These are phyloP conservation scores for Ustilago cynodontis DNA, from an alignment of 1,284 basidiomycete species.

Conservation along the genomic window DNA sequence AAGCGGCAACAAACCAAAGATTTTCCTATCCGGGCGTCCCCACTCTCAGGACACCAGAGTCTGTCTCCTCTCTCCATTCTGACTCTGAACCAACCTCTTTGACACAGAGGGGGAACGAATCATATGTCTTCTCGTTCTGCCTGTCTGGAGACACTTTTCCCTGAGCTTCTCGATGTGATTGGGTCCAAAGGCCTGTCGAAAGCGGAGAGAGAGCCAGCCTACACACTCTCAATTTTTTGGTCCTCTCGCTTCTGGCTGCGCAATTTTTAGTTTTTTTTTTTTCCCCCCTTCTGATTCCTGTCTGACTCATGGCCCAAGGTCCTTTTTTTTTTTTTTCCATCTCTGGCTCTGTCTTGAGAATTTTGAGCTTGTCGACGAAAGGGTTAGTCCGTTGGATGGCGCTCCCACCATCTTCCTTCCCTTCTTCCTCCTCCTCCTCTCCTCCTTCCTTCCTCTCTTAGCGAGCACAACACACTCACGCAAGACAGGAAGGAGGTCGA, in stretches of 20 bases:
- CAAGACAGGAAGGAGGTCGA: slow-evolving; percentile 60
- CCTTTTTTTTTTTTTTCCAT: not conserved
- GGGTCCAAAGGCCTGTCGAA: not conserved
- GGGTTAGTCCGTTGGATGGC: slow-evolving; percentile 31
- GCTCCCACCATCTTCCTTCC: slow-evolving; percentile 55
- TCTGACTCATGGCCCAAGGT: not conserved
- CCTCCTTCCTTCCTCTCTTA: slow-evolving; percentile 56
- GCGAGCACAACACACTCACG: slow-evolving; percentile 53
- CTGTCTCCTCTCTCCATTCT: slow-evolving; percentile 1
- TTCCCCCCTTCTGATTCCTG: not conserved
- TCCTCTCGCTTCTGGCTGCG: not conserved
- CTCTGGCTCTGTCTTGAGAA: no score
- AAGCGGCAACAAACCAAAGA: slow-evolving; percentile 5
- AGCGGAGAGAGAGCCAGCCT: slow-evolving; percentile 4
- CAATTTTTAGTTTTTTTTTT: not conserved
- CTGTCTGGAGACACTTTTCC: not conserved
- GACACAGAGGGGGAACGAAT: not conserved
- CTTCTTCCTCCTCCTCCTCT: slow-evolving; percentile 46
- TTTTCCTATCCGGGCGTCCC: slow-evolving; percentile 14
- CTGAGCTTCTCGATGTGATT: not conserved
- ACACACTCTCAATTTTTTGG: not conserved
- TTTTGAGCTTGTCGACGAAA: slow-evolving; percentile 12
- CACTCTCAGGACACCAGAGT: not conserved
- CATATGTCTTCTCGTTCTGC: not conserved
- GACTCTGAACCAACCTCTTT: not conserved